phyloP scores from a whole-genome alignment of 208 protist genomes.

The Acanthamoeba healyi region DNA sequence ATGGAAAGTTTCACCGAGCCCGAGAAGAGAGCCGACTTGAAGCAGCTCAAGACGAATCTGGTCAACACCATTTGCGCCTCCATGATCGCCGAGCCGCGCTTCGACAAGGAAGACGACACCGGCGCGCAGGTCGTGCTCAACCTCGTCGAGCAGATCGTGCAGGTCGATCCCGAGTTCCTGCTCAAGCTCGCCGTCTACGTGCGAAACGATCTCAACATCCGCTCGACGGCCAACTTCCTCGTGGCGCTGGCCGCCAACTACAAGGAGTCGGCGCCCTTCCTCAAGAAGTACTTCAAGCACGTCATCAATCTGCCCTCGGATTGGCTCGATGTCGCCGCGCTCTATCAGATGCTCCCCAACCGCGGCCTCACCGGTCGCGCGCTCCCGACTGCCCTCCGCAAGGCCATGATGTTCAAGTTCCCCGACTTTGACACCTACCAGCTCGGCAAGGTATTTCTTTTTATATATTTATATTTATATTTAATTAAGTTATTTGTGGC shows the following conservation, averaged over 20 bases:
- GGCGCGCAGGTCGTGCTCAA: background rate
- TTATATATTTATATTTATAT: too few species aligned
- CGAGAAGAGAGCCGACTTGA: too few species aligned
- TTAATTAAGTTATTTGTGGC: too few species aligned
- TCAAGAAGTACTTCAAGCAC: conserved; percentile 92
- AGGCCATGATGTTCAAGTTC: conserved; percentile 93
- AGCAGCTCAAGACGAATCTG: conserved; percentile 34
- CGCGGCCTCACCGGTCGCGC: conserved; percentile 64
- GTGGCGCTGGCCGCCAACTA: conserved; percentile 92
- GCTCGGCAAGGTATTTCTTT: conserved; percentile 92
- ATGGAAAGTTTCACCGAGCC: too few species aligned
- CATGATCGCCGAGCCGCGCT: conserved; percentile 66
- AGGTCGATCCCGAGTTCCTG: conserved; percentile 67
- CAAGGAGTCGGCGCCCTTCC: conserved; percentile 91
- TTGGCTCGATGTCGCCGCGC: conserved; percentile 95
- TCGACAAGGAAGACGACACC: background rate
- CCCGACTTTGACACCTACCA: conserved; percentile 93
- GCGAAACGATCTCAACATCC: conserved; percentile 93
- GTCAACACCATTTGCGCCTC: conserved; percentile 51
- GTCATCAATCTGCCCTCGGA: conserved; percentile 94
- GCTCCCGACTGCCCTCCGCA: conserved; percentile 93
- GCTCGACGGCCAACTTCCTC: conserved; percentile 94
- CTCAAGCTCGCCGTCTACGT: conserved; percentile 74
- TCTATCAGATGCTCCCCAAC: conserved; percentile 81
- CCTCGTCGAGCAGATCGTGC: conserved; percentile 21